Evolutionary conservation across 106 monocot genomes (phyloP).

Genomic region (Posidonia australis): DNA sequence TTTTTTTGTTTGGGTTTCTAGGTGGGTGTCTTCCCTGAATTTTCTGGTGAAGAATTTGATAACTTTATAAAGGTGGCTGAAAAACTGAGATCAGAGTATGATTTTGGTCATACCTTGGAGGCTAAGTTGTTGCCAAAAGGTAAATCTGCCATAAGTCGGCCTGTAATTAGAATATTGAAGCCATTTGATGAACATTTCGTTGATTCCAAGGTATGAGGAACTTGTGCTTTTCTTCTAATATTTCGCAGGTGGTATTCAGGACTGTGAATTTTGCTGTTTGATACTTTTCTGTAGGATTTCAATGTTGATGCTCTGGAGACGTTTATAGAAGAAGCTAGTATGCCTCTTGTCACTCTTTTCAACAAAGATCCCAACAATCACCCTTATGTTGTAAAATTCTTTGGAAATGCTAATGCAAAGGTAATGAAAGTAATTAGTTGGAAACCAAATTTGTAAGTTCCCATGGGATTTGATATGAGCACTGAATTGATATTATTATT

Average conservation of each 20-base stretch:
- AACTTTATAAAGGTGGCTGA: constrained; percentile 66
- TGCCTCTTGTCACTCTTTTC: constrained; percentile 50
- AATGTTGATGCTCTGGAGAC: constrained; percentile 47
- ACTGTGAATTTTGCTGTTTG: not conserved
- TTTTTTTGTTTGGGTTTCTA: too few relatives aligned
- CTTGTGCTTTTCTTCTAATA: too few relatives aligned
- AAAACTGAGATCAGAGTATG: constrained; percentile 66
- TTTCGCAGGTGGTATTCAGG: too few relatives aligned
- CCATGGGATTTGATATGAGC: too few relatives aligned
- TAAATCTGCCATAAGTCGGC: constrained; percentile 30
- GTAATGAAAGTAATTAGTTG: too few relatives aligned
- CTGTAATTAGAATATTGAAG: constrained; percentile 69
- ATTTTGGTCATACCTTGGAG: constrained; percentile 69
- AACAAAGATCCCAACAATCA: constrained; percentile 63
- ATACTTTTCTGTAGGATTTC: constrained; percentile 53
- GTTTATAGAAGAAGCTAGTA: constrained; percentile 59
- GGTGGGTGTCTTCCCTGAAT: constrained; percentile 80
- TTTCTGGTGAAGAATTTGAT: constrained; percentile 61
- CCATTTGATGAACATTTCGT: constrained; percentile 87
- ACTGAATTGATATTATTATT: too few relatives aligned
- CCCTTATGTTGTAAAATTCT: constrained; percentile 68
- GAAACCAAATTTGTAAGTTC: too few relatives aligned
- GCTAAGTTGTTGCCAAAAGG: constrained; percentile 76
- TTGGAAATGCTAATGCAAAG: constrained; percentile 52
- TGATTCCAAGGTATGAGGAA: constrained; percentile 47